Evolutionary conservation across 139 green algal species (phyloP).

Genomic region (Volvox reticuliferus): DNA sequence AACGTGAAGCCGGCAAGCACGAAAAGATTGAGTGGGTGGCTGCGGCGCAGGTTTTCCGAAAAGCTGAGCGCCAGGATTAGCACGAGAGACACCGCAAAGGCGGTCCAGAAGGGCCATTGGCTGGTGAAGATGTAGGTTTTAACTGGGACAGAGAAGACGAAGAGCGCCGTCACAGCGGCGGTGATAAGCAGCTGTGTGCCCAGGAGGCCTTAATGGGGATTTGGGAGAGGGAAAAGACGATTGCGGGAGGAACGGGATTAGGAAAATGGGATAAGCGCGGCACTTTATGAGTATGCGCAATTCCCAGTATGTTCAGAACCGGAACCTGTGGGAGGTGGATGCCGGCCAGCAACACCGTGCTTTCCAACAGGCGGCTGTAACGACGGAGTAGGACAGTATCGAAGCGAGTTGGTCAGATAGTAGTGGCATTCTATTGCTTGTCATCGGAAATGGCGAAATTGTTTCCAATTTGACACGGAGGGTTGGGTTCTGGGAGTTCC

Average conservation of each 20-base stretch:
- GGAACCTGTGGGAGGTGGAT: no score
- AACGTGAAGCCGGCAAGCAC: conserved; percentile 55
- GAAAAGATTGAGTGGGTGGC: conserved; percentile 53
- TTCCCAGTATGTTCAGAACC: no score
- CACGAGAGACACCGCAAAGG: conserved; percentile 9
- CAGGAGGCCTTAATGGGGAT: conserved; percentile 9
- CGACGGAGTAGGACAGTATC: no score
- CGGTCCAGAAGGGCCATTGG: conserved; percentile 32
- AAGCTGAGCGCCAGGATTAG: conserved; percentile 14
- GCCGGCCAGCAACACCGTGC: no score
- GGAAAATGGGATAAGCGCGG: background rate
- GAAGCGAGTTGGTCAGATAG: no score
- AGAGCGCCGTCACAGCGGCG: conserved; percentile 26
- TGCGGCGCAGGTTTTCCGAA: conserved; percentile 31
- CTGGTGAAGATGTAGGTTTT: conserved; percentile 17
- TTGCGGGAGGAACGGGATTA: background rate
- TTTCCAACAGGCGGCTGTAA: no score
- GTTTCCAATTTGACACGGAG: no score
- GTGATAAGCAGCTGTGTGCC: conserved; percentile 37
- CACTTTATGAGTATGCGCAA: no score
- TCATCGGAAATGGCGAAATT: no score
- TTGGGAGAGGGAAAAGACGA: background rate
- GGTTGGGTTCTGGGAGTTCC: no score
- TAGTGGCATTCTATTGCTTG: no score
- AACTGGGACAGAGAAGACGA: background rate